Percentiles rank a stretch among this genome's conserved stretches.
These are phyloP conservation scores for Botryotinia convoluta DNA, from an alignment of 2,329 filamentous ascomycete species.

Conservation along the genomic window DNA sequence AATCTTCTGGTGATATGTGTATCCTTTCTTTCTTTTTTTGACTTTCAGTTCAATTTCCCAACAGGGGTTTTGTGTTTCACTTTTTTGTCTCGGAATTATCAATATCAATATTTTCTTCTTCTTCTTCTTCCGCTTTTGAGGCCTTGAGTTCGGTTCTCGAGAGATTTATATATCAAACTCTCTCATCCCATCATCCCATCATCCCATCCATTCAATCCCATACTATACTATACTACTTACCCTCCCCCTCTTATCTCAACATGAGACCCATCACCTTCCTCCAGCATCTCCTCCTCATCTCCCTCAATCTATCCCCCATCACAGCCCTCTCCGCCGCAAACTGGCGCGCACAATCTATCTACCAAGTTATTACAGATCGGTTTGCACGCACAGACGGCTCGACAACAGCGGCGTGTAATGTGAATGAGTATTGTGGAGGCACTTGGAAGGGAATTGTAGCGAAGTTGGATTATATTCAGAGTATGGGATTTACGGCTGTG, in stretches of 20 bases:
- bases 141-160: fast-evolving
- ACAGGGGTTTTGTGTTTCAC: too few species aligned
- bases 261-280: slow-evolving; percentile 1
- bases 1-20: neutral
- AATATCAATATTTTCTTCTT: neutral
- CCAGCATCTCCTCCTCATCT: neutral
- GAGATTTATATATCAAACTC: neutral
- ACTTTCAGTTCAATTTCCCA: neutral
- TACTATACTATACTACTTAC: neutral
- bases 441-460: slow-evolving; percentile 44
- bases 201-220: neutral
- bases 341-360: slow-evolving; percentile 46
- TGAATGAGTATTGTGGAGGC: slow-evolving; percentile 47
- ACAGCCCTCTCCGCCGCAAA: slow-evolving; percentile 29
- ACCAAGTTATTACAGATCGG: slow-evolving; percentile 45
- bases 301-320: neutral
- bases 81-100: neutral
- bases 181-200: neutral
- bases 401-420: slow-evolving; percentile 31
- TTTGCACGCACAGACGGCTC: slow-evolving; percentile 40
- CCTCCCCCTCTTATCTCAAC: neutral
- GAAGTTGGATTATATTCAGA: slow-evolving; percentile 45
- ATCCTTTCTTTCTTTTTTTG: neutral
- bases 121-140: neutral
- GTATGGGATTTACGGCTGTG: slow-evolving; percentile 40